A percentile compares a stretch with the other conserved stretches of the same genome.
Evolutionary conservation across 106 monocot species (phyloP).

Genomic region (Platanthera guangdongensis): DNA sequence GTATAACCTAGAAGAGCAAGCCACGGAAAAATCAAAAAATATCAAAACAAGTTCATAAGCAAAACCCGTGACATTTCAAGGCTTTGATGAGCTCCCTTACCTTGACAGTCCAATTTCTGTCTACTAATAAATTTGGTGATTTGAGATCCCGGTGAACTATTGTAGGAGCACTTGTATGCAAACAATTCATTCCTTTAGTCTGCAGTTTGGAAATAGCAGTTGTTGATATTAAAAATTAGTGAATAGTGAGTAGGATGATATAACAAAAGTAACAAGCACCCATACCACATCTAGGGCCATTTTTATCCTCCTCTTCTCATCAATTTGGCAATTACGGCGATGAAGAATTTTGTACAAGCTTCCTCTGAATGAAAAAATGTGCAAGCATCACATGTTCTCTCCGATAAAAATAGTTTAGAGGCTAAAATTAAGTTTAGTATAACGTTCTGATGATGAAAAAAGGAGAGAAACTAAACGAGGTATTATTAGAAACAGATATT

Average conservation of each 20-base stretch:
- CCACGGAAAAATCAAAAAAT: not conserved
- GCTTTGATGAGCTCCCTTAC: conserved; percentile 20
- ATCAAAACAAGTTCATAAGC: not conserved
- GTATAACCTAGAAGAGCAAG: not conserved
- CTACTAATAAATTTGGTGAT: conserved; percentile 95
- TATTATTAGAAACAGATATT: not conserved
- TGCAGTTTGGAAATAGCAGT: conserved; percentile 10
- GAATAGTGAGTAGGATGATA: not conserved
- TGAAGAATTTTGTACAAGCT: conserved; percentile 94
- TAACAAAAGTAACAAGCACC: not conserved
- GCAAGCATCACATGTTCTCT: not conserved
- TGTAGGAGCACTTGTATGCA: conserved; percentile 79
- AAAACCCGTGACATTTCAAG: not conserved
- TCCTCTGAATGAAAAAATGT: conserved; percentile 45
- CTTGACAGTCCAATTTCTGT: conserved; percentile 98
- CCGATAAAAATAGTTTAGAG: not conserved
- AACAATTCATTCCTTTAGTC: conserved; percentile 97
- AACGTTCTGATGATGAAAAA: not conserved
- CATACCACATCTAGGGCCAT: conserved; percentile 97
- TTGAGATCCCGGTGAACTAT: conserved; percentile 95
- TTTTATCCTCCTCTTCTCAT: conserved; percentile 82
- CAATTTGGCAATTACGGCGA: conserved; percentile 92
- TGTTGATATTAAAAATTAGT: not conserved
- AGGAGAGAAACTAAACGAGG: not conserved
- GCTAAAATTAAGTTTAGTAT: not conserved